Base-by-base conservation (phyloP, 176 grass and related monocot species). In the Avena eriantha region DNA sequence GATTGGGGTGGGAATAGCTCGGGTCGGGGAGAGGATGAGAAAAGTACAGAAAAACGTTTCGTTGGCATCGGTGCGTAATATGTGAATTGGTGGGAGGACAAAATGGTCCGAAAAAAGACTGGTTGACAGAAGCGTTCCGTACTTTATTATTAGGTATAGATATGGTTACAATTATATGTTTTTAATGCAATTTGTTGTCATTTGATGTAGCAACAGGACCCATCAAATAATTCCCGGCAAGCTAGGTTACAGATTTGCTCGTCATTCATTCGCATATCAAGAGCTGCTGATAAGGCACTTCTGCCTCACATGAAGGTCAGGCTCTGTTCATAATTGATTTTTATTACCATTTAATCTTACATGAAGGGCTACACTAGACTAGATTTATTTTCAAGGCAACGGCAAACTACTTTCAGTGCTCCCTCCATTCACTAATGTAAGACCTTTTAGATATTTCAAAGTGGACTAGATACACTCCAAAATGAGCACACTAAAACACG, bases 251-350 rank as follows among this genome's bases (percentile, higher is more conserved):
- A 98, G 82, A 93, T 98, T 73, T 98, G 97, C 85, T 90, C 93
- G 15, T 98, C 97, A 58, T 98, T 98, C 70, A 96, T 98, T 81
- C 92, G 97, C 54, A 96, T 98, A 45, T 94, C 97, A 26, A 92
- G 89, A 93, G 92, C 97, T 86, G 97, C 93, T 64, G 94, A 95
- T 83, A 98, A 92, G 91, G 93, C 90, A 82, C 93, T 98, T 88
- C 88, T 96, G 73, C 97, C 97, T 90, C 97, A 98, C 70, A 98
- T 98, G 97, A 98, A 98, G 97, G 97, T 98, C 61, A 86, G 85
- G 68, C 53, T 84, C 49, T 58, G 56, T 33, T 67, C 67, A 57
- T 49, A 87, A 26, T 79, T 74, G 33, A 47, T 90, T 86, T 54
- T 51, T 76, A 16, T 76, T 79, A 21, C 29, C 23, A 67, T 67